Percentiles rank a stretch among this genome's conserved stretches.
Conservation (phyloP, 192 early-diverging fungal species). For the Mortierella hygrophila region DNA sequence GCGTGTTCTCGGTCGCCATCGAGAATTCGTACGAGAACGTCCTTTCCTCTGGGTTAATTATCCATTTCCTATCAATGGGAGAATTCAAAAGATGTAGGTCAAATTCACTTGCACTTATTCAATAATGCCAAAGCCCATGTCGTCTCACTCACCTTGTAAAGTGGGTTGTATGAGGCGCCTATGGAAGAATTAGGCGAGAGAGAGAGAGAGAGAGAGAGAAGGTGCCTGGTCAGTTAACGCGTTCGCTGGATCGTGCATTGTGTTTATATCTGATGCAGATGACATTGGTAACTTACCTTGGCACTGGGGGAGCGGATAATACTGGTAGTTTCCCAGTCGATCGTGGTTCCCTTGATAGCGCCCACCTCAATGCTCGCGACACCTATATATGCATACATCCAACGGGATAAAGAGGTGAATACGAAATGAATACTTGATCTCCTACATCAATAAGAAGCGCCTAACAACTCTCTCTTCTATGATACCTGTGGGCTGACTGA, state of each 20-base stretch:
- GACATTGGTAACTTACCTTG: slow-evolving; percentile 7
- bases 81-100: neutral
- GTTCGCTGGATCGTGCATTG: neutral
- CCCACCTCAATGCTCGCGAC: slow-evolving; percentile 42
- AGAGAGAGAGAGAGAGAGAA: neutral
- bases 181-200: neutral
- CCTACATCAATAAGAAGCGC: neutral
- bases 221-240: neutral
- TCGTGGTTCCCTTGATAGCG: slow-evolving; percentile 16
- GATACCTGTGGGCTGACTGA: slow-evolving; percentile 44
- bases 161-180: slow-evolving; percentile 39
- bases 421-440: neutral
- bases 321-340: slow-evolving; percentile 16
- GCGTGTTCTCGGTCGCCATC: slow-evolving; percentile 43
- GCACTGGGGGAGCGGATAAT: slow-evolving; percentile 38
- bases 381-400: neutral
- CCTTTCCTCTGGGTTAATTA: slow-evolving; percentile 22
- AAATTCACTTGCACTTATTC: neutral
- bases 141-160: slow-evolving; percentile 29
- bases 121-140: neutral
- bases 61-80: slow-evolving; percentile 32
- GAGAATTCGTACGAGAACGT: slow-evolving; percentile 37
- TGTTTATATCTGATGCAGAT: neutral
- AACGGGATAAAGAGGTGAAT: neutral
- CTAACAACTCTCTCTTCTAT: too few relatives aligned